Percentiles rank a stretch among this genome's conserved stretches.
phyloP scores from a whole-genome alignment of 768 basidiomycete genomes.

The Lyophyllum atratum region DNA sequence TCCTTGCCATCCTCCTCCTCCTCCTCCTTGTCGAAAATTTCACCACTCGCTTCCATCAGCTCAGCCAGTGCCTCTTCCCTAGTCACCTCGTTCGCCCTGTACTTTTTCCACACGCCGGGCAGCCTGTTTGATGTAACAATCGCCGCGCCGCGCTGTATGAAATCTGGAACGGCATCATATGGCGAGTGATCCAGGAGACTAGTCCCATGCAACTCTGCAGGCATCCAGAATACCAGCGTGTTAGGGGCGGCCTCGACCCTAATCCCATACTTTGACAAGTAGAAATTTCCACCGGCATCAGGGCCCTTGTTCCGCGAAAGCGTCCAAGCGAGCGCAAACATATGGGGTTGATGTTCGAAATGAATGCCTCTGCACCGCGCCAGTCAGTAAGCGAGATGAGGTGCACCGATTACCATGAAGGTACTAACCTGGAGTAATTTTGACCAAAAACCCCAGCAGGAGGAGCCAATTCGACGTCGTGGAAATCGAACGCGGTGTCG shows the following conservation, averaged over 20 bases:
- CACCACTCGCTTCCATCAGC: too few relatives aligned
- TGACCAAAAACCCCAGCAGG: conserved; percentile 15
- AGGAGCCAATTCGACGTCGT: conserved; percentile 16
- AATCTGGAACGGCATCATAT: neutral
- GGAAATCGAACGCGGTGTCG: conserved; percentile 5
- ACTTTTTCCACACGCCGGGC: neutral
- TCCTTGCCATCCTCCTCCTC: too few relatives aligned
- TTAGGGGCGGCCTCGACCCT: conserved; percentile 13
- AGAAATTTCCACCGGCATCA: conserved; percentile 16
- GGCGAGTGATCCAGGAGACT: conserved; percentile 12
- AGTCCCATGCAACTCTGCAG: conserved; percentile 18
- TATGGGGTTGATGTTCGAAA: conserved; percentile 15
- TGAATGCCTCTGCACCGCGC: conserved; percentile 6
- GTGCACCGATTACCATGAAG: neutral
- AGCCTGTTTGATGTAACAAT: conserved; percentile 10
- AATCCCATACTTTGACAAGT: conserved; percentile 14
- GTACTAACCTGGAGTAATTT: conserved; percentile 17
- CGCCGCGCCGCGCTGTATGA: conserved; percentile 10
- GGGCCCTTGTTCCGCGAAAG: neutral
- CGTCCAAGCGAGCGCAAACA: conserved; percentile 9
- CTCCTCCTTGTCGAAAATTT: too few relatives aligned
- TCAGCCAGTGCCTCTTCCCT: too few relatives aligned
- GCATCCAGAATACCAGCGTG: conserved; percentile 15
- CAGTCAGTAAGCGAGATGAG: neutral
- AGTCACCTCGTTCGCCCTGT: neutral